A percentile compares a stretch with the other conserved stretches of the same genome.
Conservation (phyloP, 78 protist species). For the Bodo saltans region DNA sequence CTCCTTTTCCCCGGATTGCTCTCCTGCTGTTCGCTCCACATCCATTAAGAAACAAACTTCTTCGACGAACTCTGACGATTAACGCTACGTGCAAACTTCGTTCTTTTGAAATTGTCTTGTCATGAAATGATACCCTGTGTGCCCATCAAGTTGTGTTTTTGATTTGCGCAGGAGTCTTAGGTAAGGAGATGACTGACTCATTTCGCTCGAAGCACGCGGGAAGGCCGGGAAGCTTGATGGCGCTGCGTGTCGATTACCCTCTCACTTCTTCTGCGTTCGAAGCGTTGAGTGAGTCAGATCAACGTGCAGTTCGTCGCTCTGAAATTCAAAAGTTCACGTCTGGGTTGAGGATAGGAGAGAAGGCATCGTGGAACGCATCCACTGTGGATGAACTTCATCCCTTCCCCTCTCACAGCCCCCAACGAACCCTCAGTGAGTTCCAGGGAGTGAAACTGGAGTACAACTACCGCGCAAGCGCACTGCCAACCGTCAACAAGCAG, state of each 20-base stretch:
- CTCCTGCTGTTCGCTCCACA: too few species aligned
- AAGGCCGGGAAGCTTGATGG: slow-evolving; percentile 18
- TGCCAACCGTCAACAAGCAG: background rate
- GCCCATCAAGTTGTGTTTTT: too few species aligned
- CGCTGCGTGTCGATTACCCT: slow-evolving; percentile 11
- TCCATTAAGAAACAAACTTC: too few species aligned
- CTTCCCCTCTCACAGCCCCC: background rate
- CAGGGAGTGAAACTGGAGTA: slow-evolving; percentile 4
- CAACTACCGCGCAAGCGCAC: slow-evolving; percentile 9
- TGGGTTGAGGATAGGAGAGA: background rate
- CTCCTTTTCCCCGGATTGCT: too few species aligned
- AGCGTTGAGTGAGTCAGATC: background rate
- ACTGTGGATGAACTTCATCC: background rate
- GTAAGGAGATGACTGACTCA: background rate
- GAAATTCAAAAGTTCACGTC: background rate
- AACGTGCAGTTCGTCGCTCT: background rate
- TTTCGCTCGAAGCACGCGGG: background rate
- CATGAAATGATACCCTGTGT: too few species aligned
- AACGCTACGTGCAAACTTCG: too few species aligned
- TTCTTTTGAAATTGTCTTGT: too few species aligned
- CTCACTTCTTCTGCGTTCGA: background rate
- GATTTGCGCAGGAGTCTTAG: too few species aligned
- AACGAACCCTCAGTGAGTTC: background rate
- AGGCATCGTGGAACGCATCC: slow-evolving; percentile 11
- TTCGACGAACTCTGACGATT: too few species aligned